A percentile compares a stretch with the other conserved stretches of the same genome.
Evolutionary conservation across 108 stramenopile genomes (phyloP).

Genomic region (Nannochloropsis oceanica): DNA sequence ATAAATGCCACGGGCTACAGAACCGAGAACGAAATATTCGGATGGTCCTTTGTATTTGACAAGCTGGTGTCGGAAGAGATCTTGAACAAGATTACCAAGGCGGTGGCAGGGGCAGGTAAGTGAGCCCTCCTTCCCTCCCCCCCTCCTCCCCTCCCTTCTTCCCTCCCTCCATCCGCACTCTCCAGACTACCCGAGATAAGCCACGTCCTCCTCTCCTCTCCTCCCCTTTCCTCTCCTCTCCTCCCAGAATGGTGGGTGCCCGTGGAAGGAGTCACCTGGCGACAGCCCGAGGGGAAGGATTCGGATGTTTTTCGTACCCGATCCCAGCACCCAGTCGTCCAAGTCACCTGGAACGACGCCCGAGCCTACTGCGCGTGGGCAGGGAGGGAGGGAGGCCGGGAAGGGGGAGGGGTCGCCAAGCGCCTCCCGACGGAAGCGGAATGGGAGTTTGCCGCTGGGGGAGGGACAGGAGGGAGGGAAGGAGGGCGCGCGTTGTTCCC

Average conservation of each 20-base stretch:
- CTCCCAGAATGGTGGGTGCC: slow-evolving; percentile 37
- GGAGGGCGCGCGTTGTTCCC: slow-evolving; percentile 18
- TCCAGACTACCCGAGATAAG: too few species aligned
- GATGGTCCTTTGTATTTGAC: slow-evolving; percentile 34
- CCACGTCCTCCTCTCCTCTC: too few species aligned
- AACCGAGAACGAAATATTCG: slow-evolving; percentile 20
- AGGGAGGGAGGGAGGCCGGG: slow-evolving; percentile 29
- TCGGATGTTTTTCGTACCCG: not conserved
- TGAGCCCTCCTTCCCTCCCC: not conserved
- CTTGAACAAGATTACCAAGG: slow-evolving; percentile 40
- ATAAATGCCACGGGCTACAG: slow-evolving; percentile 50
- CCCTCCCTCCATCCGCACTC: too few species aligned
- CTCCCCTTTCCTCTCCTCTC: not conserved
- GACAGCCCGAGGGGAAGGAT: slow-evolving; percentile 31
- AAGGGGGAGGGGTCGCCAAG: not conserved
- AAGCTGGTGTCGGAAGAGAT: slow-evolving; percentile 20
- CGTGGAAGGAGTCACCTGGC: slow-evolving; percentile 27
- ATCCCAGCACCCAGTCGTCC: slow-evolving; percentile 29
- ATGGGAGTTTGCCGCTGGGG: slow-evolving; percentile 44
- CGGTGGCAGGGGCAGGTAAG: slow-evolving; percentile 45
- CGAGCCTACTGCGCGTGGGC: slow-evolving; percentile 80
- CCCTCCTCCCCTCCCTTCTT: not conserved
- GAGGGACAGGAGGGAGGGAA: slow-evolving; percentile 2
- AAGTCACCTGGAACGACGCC: slow-evolving; percentile 71
- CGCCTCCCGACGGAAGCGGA: slow-evolving; percentile 44